Evolutionary conservation across 305 asterid genomes (phyloP).

Genomic region (Fraxinus greggii): DNA sequence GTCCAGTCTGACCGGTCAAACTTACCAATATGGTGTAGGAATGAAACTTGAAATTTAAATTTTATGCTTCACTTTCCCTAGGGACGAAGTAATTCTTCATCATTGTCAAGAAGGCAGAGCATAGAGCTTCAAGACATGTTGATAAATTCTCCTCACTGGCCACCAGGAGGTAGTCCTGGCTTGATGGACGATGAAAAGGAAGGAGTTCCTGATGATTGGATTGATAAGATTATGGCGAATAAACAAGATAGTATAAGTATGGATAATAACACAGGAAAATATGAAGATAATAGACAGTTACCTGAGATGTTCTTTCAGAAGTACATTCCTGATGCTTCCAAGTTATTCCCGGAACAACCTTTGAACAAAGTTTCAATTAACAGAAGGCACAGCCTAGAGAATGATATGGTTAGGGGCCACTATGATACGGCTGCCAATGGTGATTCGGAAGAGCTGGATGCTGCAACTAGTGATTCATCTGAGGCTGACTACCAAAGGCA

Average conservation of each 20-base stretch:
- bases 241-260: conserved; percentile 36
- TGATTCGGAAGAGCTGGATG: conserved; percentile 56
- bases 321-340: conserved; percentile 30
- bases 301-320: conserved; percentile 43
- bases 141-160: conserved; percentile 48
- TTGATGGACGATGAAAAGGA: conserved; percentile 47
- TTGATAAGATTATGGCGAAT: conserved; percentile 54
- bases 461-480: conserved; percentile 62
- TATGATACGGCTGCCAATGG: conserved; percentile 32
- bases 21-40: not conserved
- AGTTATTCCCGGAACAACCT: conserved; percentile 39
- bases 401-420: conserved; percentile 32
- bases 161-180: conserved; percentile 34
- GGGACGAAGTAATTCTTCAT: conserved; percentile 42
- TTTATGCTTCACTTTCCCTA: conserved; percentile 19
- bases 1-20: not conserved
- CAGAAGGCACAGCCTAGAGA: conserved; percentile 43
- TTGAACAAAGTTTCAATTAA: conserved; percentile 21
- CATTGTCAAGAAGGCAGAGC: conserved; percentile 55
- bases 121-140: conserved; percentile 56
- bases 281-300: conserved; percentile 32
- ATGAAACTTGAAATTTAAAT: not conserved
- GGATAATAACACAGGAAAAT: conserved; percentile 23
- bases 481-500: conserved; percentile 58
- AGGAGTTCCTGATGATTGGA: conserved; percentile 48